Percentiles rank a stretch among this genome's conserved stretches.
Evolutionary conservation across 441 rosid genomes (phyloP).

Genomic region (Isatis lusitanica): DNA sequence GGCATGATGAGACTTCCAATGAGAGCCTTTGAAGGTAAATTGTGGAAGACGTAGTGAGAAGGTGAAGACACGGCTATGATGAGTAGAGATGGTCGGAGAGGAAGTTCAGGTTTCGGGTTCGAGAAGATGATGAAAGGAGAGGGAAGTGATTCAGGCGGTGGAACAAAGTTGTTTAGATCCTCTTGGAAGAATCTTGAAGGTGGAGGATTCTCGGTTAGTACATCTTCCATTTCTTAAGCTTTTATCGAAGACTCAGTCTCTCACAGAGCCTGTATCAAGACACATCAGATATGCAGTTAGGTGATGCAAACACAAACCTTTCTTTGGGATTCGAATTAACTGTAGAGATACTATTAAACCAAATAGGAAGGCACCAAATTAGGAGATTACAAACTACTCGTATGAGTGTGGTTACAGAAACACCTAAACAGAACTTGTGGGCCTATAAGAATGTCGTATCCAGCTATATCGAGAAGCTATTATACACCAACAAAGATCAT

Average conservation of each 20-base stretch:
- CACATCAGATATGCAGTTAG: not conserved
- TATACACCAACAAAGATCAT: not conserved
- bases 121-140: slow-evolving; percentile 70
- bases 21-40: slow-evolving; percentile 57
- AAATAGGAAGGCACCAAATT: not conserved
- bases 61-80: slow-evolving; percentile 70
- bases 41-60: slow-evolving; percentile 59
- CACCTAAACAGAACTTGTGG: not conserved
- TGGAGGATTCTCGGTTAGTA: slow-evolving; percentile 86
- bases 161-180: slow-evolving; percentile 82
- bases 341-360: not conserved
- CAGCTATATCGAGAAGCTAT: not conserved
- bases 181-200: slow-evolving; percentile 96
- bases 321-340: not conserved
- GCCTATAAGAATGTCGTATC: not conserved
- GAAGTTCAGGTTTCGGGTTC: slow-evolving; percentile 51
- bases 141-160: slow-evolving; percentile 55
- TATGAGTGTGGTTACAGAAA: slow-evolving; percentile 2
- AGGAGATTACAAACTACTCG: not conserved
- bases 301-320: not conserved
- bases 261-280: slow-evolving; percentile 33
- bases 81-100: slow-evolving; percentile 72
- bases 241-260: not conserved
- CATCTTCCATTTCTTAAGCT: slow-evolving; percentile 73
- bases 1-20: slow-evolving; percentile 80